A percentile compares a stretch with the other conserved stretches of the same genome.
phyloP scores from a whole-genome alignment of 305 asterid species.

The Fraxinus paxiana region DNA sequence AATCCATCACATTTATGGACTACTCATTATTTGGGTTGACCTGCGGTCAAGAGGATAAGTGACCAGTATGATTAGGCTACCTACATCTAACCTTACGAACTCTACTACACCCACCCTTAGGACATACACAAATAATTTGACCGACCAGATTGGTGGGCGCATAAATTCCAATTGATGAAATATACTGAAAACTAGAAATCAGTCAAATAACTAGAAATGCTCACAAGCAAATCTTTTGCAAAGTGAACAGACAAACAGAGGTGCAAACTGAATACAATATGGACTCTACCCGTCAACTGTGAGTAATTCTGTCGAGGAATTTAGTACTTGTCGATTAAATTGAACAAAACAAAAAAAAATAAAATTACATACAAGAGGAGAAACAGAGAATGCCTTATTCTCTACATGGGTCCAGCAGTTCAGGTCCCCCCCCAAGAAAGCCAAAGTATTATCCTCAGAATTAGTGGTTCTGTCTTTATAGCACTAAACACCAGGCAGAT shows the following conservation, averaged over 20 bases:
- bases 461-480: constrained; percentile 11
- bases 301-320: not conserved
- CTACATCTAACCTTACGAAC: not conserved
- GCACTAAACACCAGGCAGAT: not conserved
- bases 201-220: not conserved
- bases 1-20: not conserved
- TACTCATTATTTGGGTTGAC: not conserved
- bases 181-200: not conserved
- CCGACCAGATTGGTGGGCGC: not conserved
- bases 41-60: not conserved
- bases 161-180: not conserved
- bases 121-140: not conserved
- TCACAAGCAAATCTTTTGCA: not conserved
- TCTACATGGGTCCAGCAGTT: not conserved
- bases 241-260: not conserved
- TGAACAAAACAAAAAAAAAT: not conserved
- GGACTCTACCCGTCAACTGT: not conserved
- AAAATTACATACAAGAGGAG: not conserved
- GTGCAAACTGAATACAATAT: not conserved
- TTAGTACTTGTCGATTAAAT: not conserved
- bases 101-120: not conserved
- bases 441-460: constrained; percentile 17
- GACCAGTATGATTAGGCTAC: not conserved
- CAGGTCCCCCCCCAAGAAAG: not conserved
- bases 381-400: constrained; percentile 1